A percentile compares a stretch with the other conserved stretches of the same genome.
These are phyloP conservation scores for Sphaerobolus stellatus DNA, from an alignment of 1,284 basidiomycete genomes.

Conservation along the genomic window DNA sequence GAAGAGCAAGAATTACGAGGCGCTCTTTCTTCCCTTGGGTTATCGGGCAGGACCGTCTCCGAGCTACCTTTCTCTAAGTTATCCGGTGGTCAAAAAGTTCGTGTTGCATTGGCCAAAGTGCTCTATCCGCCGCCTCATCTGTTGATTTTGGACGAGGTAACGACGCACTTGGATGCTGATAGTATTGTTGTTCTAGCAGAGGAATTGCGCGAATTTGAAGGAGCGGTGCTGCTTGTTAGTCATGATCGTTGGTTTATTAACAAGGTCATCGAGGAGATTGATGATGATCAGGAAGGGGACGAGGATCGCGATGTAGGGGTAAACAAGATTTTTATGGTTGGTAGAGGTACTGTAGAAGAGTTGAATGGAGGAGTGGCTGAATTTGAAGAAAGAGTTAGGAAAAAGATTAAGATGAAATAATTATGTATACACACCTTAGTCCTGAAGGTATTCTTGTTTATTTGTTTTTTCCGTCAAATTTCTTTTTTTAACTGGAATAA, in stretches of 20 bases:
- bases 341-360: constrained; percentile 39
- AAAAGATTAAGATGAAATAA: background rate
- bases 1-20: constrained; percentile 45
- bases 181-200: constrained; percentile 61
- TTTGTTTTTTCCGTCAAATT: too few species aligned
- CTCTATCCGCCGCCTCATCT: constrained; percentile 52
- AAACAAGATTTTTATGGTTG: constrained; percentile 45
- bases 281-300: constrained; percentile 24
- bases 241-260: constrained; percentile 57
- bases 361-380: constrained; percentile 43
- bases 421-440: too few species aligned
- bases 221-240: constrained; percentile 64
- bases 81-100: constrained; percentile 64
- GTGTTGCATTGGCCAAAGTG: constrained; percentile 47
- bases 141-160: constrained; percentile 64
- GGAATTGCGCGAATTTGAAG: constrained; percentile 53
- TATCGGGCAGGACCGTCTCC: constrained; percentile 46
- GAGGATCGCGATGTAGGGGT: constrained; percentile 29
- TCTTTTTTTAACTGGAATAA: too few species aligned
- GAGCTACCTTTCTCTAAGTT: constrained; percentile 45
- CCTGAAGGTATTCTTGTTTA: too few species aligned
- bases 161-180: constrained; percentile 68
- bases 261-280: constrained; percentile 37
- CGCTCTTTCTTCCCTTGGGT: constrained; percentile 49
- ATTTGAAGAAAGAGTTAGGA: background rate